These are phyloP conservation scores for Ceratocystis lukuohia DNA, from an alignment of 2,329 filamentous ascomycete genomes.

Conservation along the genomic window DNA sequence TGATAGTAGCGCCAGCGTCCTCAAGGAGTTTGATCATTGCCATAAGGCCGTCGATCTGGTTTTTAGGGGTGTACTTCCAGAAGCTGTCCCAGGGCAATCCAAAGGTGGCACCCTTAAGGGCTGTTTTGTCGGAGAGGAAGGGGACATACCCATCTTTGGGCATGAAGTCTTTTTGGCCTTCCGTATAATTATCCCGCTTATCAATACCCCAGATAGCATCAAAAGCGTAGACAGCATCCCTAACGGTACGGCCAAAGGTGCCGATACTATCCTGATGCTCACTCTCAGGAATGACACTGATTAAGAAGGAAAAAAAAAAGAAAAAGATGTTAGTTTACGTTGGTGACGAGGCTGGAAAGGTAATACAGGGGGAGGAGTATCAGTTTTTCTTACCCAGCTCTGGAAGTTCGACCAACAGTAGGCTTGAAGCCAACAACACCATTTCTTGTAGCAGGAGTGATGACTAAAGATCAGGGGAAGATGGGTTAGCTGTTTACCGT, in stretches of 20 bases:
- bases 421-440: slow-evolving; percentile 62
- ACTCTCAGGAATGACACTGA: slow-evolving; percentile 48
- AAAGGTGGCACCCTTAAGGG: slow-evolving; percentile 49
- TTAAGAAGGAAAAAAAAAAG: neutral
- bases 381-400: slow-evolving; percentile 28
- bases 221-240: slow-evolving; percentile 53
- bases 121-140: slow-evolving; percentile 39
- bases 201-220: slow-evolving; percentile 57
- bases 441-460: slow-evolving; percentile 58
- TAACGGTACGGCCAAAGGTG: slow-evolving; percentile 51
- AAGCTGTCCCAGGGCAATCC: slow-evolving; percentile 60
- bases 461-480: slow-evolving; percentile 32
- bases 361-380: neutral
- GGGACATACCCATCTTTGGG: slow-evolving; percentile 43
- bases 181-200: slow-evolving; percentile 50
- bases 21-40: slow-evolving; percentile 33
- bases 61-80: slow-evolving; percentile 46
- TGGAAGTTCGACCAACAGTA: slow-evolving; percentile 58
- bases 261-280: slow-evolving; percentile 58
- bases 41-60: slow-evolving; percentile 42
- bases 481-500: neutral
- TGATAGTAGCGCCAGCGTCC: slow-evolving; percentile 49
- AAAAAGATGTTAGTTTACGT: neutral
- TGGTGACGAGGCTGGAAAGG: neutral
- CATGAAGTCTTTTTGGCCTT: slow-evolving; percentile 40